Conservation (phyloP, 2,329 filamentous ascomycete genomes). For the Emmonsia crescens region DNA sequence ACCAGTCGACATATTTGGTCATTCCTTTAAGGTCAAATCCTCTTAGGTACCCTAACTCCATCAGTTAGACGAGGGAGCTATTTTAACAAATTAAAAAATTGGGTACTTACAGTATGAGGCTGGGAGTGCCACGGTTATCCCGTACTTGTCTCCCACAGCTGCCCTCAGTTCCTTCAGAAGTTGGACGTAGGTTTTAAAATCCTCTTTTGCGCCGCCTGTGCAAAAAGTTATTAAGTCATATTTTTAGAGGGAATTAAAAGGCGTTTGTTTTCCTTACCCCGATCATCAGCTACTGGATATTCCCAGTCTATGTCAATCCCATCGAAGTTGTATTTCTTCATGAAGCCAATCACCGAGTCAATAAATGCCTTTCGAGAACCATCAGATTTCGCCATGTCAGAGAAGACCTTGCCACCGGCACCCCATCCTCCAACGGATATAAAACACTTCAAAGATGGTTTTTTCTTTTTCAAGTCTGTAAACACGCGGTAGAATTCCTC, state of each 20-base stretch:
- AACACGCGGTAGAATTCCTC: slow-evolving; percentile 3
- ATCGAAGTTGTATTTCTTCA: slow-evolving; percentile 8
- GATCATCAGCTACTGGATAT: slow-evolving; percentile 25
- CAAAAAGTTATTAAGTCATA: not conserved
- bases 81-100: not conserved
- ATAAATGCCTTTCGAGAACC: slow-evolving; percentile 9
- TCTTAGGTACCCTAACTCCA: slow-evolving; percentile 16
- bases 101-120: slow-evolving; percentile 8
- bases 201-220: slow-evolving; percentile 19
- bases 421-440: slow-evolving; percentile 9
- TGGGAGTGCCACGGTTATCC: slow-evolving; percentile 8
- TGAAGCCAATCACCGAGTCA: slow-evolving; percentile 5
- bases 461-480: slow-evolving; percentile 3
- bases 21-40: slow-evolving; percentile 17
- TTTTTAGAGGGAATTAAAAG: not conserved
- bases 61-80: not conserved
- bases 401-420: slow-evolving; percentile 4
- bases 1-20: slow-evolving; percentile 16
- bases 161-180: slow-evolving; percentile 8
- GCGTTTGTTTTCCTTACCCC: slow-evolving; percentile 11
- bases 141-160: slow-evolving; percentile 5
- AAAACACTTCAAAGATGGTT: slow-evolving; percentile 7
- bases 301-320: slow-evolving; percentile 15
- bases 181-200: slow-evolving; percentile 8
- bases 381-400: not conserved